These are phyloP conservation scores for Talaromyces marneffei DNA, from an alignment of 2,329 filamentous ascomycete genomes.

Conservation along the genomic window DNA sequence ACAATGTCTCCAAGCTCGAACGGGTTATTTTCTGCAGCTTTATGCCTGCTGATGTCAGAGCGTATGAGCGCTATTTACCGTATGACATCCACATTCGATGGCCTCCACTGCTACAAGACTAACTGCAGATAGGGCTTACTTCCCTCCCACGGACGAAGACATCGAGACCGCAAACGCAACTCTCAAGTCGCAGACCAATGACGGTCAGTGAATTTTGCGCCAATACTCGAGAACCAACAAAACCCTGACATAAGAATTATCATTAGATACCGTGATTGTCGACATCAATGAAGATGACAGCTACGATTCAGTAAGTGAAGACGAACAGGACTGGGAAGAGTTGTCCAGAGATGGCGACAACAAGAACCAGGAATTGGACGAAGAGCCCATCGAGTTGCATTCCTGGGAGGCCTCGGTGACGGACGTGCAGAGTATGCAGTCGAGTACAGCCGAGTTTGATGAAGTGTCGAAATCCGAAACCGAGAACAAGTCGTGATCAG, in stretches of 20 bases:
- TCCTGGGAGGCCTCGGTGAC: constrained; percentile 20
- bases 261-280: constrained; percentile 10
- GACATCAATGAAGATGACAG: constrained; percentile 2
- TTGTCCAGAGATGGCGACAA: constrained; percentile 27
- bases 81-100: constrained; percentile 45
- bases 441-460: constrained; percentile 27
- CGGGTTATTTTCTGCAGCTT: constrained; percentile 83
- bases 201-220: constrained; percentile 38
- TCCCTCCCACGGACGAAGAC: constrained; percentile 42
- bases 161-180: constrained; percentile 21
- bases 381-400: constrained; percentile 29
- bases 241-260: not conserved
- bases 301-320: constrained; percentile 24
- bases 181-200: constrained; percentile 46
- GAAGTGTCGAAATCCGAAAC: constrained; percentile 19
- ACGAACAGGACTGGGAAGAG: constrained; percentile 39
- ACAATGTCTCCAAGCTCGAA: constrained; percentile 49
- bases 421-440: constrained; percentile 34
- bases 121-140: constrained; percentile 37
- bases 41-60: constrained; percentile 65
- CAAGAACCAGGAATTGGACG: constrained; percentile 23
- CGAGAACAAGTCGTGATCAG: not conserved
- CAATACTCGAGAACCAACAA: constrained; percentile 31
- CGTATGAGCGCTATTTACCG: constrained; percentile 68
- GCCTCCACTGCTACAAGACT: not conserved